Evolutionary conservation across 768 basidiomycete genomes (phyloP).

Genomic region (Tulasnella calospora): DNA sequence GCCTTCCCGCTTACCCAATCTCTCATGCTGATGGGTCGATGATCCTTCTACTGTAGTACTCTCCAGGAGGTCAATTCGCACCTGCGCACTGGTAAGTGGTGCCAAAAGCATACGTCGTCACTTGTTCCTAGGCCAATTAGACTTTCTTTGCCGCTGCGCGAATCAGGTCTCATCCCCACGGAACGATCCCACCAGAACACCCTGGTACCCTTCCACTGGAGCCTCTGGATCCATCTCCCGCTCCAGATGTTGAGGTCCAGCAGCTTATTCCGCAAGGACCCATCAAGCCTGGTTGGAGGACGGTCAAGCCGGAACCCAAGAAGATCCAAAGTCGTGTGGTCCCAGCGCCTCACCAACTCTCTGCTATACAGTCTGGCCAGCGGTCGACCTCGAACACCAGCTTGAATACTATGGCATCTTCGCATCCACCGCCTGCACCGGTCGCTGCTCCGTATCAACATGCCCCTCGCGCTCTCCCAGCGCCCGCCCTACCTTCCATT

Average conservation of each 20-base stretch:
- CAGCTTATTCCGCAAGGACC: background rate
- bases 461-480: background rate
- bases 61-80: slow-evolving; percentile 5
- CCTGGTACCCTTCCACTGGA: background rate
- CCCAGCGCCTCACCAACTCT: background rate
- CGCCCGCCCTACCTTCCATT: background rate
- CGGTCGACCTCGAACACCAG: background rate
- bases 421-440: background rate
- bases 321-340: slow-evolving; percentile 4
- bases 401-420: background rate
- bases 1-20: background rate
- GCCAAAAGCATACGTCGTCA: background rate
- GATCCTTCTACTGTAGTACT: background rate
- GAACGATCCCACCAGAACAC: background rate
- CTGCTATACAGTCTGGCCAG: background rate
- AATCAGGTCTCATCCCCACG: background rate
- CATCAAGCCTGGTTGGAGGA: slow-evolving; percentile 1
- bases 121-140: background rate
- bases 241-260: background rate
- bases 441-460: background rate
- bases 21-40: background rate
- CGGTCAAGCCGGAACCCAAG: background rate
- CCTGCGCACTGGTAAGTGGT: background rate
- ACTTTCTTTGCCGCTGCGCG: no score
- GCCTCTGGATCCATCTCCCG: background rate